phyloP scores from a whole-genome alignment of 306 rosid species.

The Pueraria montana region DNA sequence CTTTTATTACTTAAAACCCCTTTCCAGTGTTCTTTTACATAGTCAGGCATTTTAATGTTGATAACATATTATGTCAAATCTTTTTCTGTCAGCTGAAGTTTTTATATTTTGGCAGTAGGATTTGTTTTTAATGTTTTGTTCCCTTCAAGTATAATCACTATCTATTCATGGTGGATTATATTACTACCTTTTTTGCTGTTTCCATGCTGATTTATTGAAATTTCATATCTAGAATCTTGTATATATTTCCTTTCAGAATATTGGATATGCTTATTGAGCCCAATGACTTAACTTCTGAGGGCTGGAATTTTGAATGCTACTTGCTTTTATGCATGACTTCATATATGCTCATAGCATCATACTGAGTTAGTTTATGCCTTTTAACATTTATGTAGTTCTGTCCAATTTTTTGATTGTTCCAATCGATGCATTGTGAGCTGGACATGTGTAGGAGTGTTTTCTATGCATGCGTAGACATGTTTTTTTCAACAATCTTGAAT shows the following conservation, averaged over 20 bases:
- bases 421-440: conserved; percentile 6
- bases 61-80: conserved; percentile 3
- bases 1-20: neutral
- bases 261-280: neutral
- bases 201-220: neutral
- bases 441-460: conserved; percentile 7
- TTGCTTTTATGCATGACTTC: conserved; percentile 17
- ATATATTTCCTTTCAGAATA: neutral
- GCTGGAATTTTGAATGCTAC: neutral
- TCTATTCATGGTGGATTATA: conserved; percentile 18
- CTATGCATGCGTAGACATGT: neutral
- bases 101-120: neutral
- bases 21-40: neutral
- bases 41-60: conserved; percentile 18
- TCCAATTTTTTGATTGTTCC: neutral
- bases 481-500: conserved; percentile 3
- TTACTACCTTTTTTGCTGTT: neutral
- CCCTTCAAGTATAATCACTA: neutral
- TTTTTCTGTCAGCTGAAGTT: neutral
- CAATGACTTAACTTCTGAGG: neutral
- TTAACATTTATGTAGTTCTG: neutral
- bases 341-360: neutral
- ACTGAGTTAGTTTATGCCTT: conserved; percentile 14
- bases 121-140: conserved; percentile 14
- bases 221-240: neutral